These are phyloP conservation scores for Skeletonema menzelii DNA, from an alignment of 108 stramenopile genomes.

Conservation along the genomic window DNA sequence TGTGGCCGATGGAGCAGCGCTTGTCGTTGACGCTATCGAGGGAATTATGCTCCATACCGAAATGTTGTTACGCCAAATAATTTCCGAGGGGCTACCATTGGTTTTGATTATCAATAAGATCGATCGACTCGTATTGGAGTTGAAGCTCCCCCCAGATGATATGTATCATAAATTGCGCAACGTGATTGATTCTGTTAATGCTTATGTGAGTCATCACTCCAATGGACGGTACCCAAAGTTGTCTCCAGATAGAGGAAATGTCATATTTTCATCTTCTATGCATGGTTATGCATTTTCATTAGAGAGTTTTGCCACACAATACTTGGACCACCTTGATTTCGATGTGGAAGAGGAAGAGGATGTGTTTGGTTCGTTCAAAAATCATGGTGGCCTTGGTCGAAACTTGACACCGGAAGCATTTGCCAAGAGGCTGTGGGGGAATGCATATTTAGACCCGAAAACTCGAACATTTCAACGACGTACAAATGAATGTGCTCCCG, in stretches of 20 bases:
- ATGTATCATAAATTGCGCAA: slow-evolving; percentile 94
- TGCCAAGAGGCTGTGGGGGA: slow-evolving; percentile 91
- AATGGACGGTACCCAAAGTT: slow-evolving; percentile 76
- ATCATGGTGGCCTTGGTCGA: slow-evolving; percentile 51
- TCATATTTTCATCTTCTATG: slow-evolving; percentile 86
- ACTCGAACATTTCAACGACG: slow-evolving; percentile 61
- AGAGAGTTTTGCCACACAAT: slow-evolving; percentile 85
- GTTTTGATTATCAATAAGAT: slow-evolving; percentile 90
- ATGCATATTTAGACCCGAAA: slow-evolving; percentile 80
- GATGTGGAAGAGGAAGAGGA: slow-evolving; percentile 47
- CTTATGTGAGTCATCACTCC: slow-evolving; percentile 57
- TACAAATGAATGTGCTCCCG: slow-evolving; percentile 48
- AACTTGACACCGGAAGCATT: slow-evolving; percentile 79
- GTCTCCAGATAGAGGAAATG: slow-evolving; percentile 84
- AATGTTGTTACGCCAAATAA: slow-evolving; percentile 77
- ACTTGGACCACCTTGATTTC: slow-evolving; percentile 65
- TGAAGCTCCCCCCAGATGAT: slow-evolving; percentile 95
- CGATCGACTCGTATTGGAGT: slow-evolving; percentile 95
- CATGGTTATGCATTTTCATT: slow-evolving; percentile 93
- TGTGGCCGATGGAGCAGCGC: slow-evolving; percentile 84
- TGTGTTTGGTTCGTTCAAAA: slow-evolving; percentile 18
- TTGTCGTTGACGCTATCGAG: slow-evolving; percentile 97
- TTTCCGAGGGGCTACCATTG: slow-evolving; percentile 82
- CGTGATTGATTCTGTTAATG: slow-evolving; percentile 90
- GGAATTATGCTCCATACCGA: slow-evolving; percentile 96